Evolutionary conservation across 768 basidiomycete species (phyloP).

Genomic region (Boletellus ananiceps): DNA sequence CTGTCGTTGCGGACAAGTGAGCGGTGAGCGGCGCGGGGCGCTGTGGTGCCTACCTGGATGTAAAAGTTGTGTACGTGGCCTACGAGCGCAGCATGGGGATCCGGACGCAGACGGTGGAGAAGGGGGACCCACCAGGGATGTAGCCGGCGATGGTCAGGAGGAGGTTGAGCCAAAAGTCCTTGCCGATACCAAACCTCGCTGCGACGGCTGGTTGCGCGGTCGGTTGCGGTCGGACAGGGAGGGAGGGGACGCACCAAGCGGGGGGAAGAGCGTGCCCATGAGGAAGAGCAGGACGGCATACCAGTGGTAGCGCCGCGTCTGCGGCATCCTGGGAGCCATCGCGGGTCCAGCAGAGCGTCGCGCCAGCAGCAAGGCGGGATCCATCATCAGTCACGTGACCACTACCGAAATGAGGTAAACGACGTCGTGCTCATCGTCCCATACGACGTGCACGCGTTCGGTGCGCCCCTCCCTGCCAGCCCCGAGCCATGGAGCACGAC

Average conservation of each 20-base stretch:
- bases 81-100: conserved; percentile 24
- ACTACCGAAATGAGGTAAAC: conserved; percentile 26
- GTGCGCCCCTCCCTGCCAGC: conserved; percentile 9
- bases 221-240: neutral
- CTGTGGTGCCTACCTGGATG: conserved; percentile 56
- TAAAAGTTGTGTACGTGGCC: conserved; percentile 93
- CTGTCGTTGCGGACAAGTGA: conserved; percentile 35
- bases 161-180: conserved; percentile 88
- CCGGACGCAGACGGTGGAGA: neutral
- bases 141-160: conserved; percentile 88
- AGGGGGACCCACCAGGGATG: conserved; percentile 59
- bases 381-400: conserved; percentile 20
- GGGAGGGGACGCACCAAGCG: conserved; percentile 58
- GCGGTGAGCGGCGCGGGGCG: neutral
- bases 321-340: conserved; percentile 51
- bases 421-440: conserved; percentile 20
- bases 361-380: neutral
- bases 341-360: neutral
- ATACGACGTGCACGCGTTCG: conserved; percentile 14
- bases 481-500: conserved; percentile 43
- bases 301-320: conserved; percentile 64
- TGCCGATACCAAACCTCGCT: conserved; percentile 85
- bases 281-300: conserved; percentile 80
- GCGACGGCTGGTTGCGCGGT: conserved; percentile 66
- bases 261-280: conserved; percentile 86